Base-by-base conservation (phyloP, 2,329 filamentous ascomycete species). In the Sarocladium strictum region DNA sequence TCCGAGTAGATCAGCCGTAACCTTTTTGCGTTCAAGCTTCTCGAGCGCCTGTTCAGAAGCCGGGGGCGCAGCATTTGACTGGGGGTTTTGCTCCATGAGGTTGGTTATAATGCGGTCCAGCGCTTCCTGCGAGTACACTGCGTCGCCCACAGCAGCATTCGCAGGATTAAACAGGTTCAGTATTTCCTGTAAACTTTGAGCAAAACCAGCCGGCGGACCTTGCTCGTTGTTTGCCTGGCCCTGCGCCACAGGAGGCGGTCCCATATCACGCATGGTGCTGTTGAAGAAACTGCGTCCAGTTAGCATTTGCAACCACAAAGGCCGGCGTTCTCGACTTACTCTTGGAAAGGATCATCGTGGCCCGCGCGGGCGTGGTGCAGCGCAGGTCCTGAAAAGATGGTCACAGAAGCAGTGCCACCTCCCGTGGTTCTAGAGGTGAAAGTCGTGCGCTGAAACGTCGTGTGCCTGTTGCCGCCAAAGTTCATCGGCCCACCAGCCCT, bases 81-180 rank as follows among this genome's bases (percentile, higher is more conserved):
- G 79, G 2, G 84, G 80, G 55, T 91, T 87, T 57, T 89, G 83
- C 61, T 97, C 93, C 86, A 97, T 94, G 41, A 97, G 76, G 61
- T 88, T 83, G 0, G 89, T 87, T 55, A 99, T 87, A 59, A 97
- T 89, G 32, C 87, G 83, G 66, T 99, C 93, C 29, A 97, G 75
- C 2, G 89, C 92, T 71, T 96, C 91, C 69, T 97, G 90, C 0
- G 88, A 87, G 67, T 93, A 95, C 1, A 96, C 93, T 7, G 86
- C 89, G 68, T 97, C 93, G 19, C 91, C 89, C 56, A 81, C 76
- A 15, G 74, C 70, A 7, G 72, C 77, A 55, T 76, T 73, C n/a
- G 70, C 71, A 14, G 80, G 78, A 53, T 76, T 77, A 37, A 85
- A 68, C 23, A 86, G 33, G 68, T 66, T 72, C 17, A 86, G 68